These are phyloP conservation scores for Lecanosticta acicola DNA, from an alignment of 2,329 filamentous ascomycete genomes.

Conservation along the genomic window DNA sequence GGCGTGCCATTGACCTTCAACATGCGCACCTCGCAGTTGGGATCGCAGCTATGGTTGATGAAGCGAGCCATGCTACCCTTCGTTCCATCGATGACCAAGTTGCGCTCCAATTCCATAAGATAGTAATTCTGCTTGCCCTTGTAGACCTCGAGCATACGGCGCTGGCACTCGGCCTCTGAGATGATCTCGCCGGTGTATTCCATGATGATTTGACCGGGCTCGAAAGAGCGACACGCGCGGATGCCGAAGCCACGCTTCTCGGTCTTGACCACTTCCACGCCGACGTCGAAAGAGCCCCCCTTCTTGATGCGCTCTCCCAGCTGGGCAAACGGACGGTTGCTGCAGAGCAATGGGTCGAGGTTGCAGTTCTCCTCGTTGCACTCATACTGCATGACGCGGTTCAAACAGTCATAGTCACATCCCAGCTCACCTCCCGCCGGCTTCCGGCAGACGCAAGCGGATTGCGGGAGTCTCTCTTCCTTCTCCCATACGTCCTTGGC, in stretches of 20 bases:
- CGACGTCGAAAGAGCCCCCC: slow-evolving; percentile 82
- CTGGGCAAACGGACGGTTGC: slow-evolving; percentile 81
- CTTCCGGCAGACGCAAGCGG: slow-evolving; percentile 63
- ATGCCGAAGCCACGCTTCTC: slow-evolving; percentile 84
- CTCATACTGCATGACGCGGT: slow-evolving; percentile 95
- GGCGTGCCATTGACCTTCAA: slow-evolving; percentile 92
- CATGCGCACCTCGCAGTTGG: slow-evolving; percentile 79
- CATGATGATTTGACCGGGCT: slow-evolving; percentile 90
- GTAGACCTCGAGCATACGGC: slow-evolving; percentile 88
- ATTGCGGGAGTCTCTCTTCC: slow-evolving; percentile 25
- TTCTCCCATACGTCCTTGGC: slow-evolving; percentile 33
- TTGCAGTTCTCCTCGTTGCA: slow-evolving; percentile 88
- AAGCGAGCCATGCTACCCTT: slow-evolving; percentile 94
- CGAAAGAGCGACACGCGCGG: slow-evolving; percentile 80
- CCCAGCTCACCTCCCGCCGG: slow-evolving; percentile 57
- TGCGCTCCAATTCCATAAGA: slow-evolving; percentile 96
- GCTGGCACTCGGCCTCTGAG: slow-evolving; percentile 86
- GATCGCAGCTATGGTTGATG: slow-evolving; percentile 94
- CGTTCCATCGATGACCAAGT: slow-evolving; percentile 97
- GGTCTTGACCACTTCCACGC: slow-evolving; percentile 93
- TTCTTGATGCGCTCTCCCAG: slow-evolving; percentile 65
- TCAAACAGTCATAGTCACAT: slow-evolving; percentile 86
- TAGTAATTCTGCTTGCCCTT: slow-evolving; percentile 98
- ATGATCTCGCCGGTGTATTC: slow-evolving; percentile 98
- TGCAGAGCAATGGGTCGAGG: slow-evolving; percentile 65